These are phyloP conservation scores for Pseudogymnoascus sp. DNA, from an alignment of 2,329 filamentous ascomycete species.

Conservation along the genomic window DNA sequence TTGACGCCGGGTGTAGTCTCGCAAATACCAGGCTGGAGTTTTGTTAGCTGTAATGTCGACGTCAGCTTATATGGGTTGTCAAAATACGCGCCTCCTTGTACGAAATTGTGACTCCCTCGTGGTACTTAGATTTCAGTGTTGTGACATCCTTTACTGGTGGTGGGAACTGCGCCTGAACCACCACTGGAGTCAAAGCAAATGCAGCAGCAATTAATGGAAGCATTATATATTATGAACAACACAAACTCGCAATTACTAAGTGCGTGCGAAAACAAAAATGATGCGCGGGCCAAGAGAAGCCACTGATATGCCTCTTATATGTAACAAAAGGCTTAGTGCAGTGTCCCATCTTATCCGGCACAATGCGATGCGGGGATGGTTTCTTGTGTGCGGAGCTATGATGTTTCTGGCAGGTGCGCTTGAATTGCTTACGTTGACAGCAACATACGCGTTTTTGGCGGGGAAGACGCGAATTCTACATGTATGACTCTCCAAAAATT, in stretches of 20 bases:
- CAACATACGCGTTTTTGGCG: not conserved
- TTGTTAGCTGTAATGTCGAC: not conserved
- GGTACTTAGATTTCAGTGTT: slow-evolving; percentile 14
- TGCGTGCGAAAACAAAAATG: not conserved
- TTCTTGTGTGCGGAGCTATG: not conserved
- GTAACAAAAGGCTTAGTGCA: not conserved
- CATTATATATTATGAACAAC: not conserved
- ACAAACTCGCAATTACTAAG: not conserved
- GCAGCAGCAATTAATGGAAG: not conserved
- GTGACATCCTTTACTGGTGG: slow-evolving; percentile 13
- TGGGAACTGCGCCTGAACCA: slow-evolving; percentile 10
- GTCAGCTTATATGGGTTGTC: not conserved
- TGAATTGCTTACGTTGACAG: not conserved
- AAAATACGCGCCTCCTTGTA: slow-evolving; percentile 13
- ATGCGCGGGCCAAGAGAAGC: not conserved
- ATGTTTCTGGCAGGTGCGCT: not conserved
- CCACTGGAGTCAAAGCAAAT: not conserved
- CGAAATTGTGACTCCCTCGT: slow-evolving; percentile 15
- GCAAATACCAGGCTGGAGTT: slow-evolving; percentile 13
- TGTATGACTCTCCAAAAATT: not conserved
- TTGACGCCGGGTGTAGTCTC: slow-evolving; percentile 16
- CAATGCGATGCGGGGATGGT: not conserved
- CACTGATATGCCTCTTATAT: not conserved
- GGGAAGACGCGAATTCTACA: not conserved
- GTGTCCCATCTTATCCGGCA: not conserved